Percentiles rank a stretch among this genome's conserved stretches.
phyloP scores from a whole-genome alignment of 208 protist genomes.

The Histomonas meleagridis region DNA sequence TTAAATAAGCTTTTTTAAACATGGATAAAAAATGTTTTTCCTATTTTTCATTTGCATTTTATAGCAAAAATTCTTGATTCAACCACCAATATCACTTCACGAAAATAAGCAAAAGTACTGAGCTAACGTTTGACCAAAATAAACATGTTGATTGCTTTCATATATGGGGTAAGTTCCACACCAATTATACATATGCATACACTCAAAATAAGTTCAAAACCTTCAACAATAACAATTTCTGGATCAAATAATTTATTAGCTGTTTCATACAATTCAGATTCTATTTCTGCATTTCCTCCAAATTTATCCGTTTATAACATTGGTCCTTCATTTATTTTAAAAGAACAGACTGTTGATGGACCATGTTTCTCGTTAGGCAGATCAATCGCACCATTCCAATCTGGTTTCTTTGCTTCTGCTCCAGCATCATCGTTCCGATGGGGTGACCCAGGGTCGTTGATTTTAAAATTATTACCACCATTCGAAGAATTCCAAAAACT shows the following conservation, averaged over 20 bases:
- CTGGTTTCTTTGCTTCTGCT: not conserved
- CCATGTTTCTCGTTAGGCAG: not conserved
- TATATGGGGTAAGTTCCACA: too few species aligned
- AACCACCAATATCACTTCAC: too few species aligned
- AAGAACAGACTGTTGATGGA: not conserved
- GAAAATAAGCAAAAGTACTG: too few species aligned
- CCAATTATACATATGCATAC: not conserved
- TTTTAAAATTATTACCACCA: not conserved
- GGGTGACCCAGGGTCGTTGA: not conserved
- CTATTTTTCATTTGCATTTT: too few species aligned
- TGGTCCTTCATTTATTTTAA: not conserved
- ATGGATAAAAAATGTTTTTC: too few species aligned
- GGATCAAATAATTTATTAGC: not conserved
- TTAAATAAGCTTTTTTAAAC: too few species aligned
- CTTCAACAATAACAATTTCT: not conserved
- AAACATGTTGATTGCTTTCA: too few species aligned
- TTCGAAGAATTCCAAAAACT: not conserved
- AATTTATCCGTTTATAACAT: not conserved
- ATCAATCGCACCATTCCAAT: not conserved
- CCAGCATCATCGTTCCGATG: not conserved
- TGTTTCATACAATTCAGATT: slow-evolving; percentile 1
- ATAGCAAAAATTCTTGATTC: too few species aligned
- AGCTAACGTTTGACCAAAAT: too few species aligned
- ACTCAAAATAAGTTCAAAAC: not conserved
- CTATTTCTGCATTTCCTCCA: slow-evolving; percentile 13